A percentile compares a stretch with the other conserved stretches of the same genome.
phyloP scores from a whole-genome alignment of 371 early-diverging fungal species.

The Apophysomyces sp. region DNA sequence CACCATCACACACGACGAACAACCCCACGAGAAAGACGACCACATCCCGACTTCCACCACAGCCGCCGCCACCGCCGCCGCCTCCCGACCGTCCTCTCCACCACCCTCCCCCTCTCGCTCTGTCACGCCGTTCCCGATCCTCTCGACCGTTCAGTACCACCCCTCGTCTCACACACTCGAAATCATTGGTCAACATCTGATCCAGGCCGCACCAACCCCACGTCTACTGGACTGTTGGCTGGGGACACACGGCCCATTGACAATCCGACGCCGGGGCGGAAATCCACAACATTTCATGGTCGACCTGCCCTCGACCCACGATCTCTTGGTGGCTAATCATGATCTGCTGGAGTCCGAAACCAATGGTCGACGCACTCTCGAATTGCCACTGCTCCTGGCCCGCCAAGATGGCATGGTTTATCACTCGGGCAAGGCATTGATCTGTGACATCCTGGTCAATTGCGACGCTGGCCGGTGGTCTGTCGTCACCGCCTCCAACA shows the following conservation, averaged over 20 bases:
- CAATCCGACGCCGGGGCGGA: constrained; percentile 18
- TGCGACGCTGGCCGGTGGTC: constrained; percentile 19
- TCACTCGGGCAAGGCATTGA: constrained; percentile 36
- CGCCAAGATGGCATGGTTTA: constrained; percentile 39
- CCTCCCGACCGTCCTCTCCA: background rate
- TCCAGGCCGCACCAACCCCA: constrained; percentile 24
- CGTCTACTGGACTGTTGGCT: constrained; percentile 38
- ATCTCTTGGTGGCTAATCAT: constrained; percentile 18
- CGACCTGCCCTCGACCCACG: constrained; percentile 28
- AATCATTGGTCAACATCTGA: constrained; percentile 30
- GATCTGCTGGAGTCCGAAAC: constrained; percentile 1
- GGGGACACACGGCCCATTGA: constrained; percentile 36
- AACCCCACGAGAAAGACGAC: constrained; percentile 14
- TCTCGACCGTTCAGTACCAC: constrained; percentile 28
- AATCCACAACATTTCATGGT: constrained; percentile 28
- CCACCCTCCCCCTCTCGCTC: constrained; percentile 5
- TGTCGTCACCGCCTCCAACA: constrained; percentile 10
- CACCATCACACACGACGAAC: constrained; percentile 47
- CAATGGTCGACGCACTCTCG: constrained; percentile 18
- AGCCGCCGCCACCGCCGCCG: background rate
- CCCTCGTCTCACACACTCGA: constrained; percentile 25
- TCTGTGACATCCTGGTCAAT: constrained; percentile 16
- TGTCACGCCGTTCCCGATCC: constrained; percentile 36
- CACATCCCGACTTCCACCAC: constrained; percentile 9
- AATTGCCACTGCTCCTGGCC: constrained; percentile 30